phyloP scores from a whole-genome alignment of 1,139 yeast genomes.

The Yueomyces sp. region DNA sequence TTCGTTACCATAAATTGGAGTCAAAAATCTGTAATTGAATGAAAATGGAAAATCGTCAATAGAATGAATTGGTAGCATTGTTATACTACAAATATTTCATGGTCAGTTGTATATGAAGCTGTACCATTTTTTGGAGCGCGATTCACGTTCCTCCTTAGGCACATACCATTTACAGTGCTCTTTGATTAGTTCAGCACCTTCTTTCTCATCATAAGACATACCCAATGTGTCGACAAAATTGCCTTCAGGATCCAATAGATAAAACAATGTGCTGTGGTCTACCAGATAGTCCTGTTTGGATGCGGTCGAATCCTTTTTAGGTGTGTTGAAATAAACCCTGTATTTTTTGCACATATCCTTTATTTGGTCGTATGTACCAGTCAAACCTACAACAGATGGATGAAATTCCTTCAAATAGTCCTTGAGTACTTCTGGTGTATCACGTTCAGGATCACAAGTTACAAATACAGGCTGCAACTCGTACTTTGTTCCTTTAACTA shows the following conservation, averaged over 20 bases:
- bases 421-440: constrained; percentile 69
- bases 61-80: too few species aligned
- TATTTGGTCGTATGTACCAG: constrained; percentile 79
- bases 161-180: constrained; percentile 68
- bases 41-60: too few species aligned
- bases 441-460: constrained; percentile 95
- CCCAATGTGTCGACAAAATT: constrained; percentile 90
- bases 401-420: constrained; percentile 80
- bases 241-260: constrained; percentile 95
- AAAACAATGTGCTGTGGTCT: constrained; percentile 92
- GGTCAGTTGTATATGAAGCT: constrained; percentile 35
- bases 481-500: constrained; percentile 31
- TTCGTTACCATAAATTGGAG: too few species aligned
- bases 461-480: constrained; percentile 76
- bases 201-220: constrained; percentile 68
- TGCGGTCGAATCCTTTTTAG: constrained; percentile 38
- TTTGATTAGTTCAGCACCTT: constrained; percentile 68
- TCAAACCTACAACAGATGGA: constrained; percentile 74
- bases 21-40: too few species aligned
- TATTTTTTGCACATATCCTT: constrained; percentile 75
- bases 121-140: constrained; percentile 33
- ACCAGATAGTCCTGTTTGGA: constrained; percentile 90
- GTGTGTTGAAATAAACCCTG: constrained; percentile 92
- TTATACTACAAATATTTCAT: too few species aligned
- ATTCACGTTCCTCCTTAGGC: constrained; percentile 46